Conservation (phyloP, 2,329 filamentous ascomycete species). For the Fusarium sambucinum region DNA sequence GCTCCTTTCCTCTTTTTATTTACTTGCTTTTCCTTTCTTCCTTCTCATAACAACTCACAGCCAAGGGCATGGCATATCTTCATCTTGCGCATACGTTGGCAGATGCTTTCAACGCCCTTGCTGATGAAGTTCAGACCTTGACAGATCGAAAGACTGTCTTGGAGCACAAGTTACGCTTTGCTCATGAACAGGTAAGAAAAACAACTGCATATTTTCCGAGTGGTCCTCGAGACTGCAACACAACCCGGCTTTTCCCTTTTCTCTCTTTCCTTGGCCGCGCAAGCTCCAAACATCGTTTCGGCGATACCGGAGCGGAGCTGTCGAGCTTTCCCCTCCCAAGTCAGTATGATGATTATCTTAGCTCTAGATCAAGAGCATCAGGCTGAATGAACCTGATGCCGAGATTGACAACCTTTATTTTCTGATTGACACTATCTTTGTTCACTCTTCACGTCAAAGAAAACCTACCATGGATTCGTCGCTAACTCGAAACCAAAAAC, state of each 20-base stretch:
- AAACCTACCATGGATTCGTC: slow-evolving; percentile 30
- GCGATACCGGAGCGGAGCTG: slow-evolving; percentile 48
- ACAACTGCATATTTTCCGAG: slow-evolving; percentile 4
- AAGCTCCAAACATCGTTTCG: slow-evolving; percentile 32
- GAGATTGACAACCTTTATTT: slow-evolving; percentile 70
- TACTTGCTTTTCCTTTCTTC: slow-evolving; percentile 17
- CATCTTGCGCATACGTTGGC: slow-evolving; percentile 67
- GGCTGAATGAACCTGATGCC: slow-evolving; percentile 58
- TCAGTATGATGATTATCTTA: slow-evolving; percentile 66
- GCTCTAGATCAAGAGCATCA: slow-evolving; percentile 87
- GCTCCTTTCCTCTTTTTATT: slow-evolving; percentile 9
- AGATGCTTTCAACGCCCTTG: slow-evolving; percentile 73
- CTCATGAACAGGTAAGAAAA: slow-evolving; percentile 72
- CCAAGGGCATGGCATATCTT: slow-evolving; percentile 54
- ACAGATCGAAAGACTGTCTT: slow-evolving; percentile 73
- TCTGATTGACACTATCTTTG: slow-evolving; percentile 53
- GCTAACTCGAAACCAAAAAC: slow-evolving; percentile 44
- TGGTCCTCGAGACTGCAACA: slow-evolving; percentile 1
- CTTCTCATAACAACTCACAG: slow-evolving; percentile 27
- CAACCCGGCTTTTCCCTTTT: slow-evolving; percentile 26
- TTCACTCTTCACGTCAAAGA: not conserved
- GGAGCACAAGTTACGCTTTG: slow-evolving; percentile 75
- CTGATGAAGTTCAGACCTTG: slow-evolving; percentile 73
- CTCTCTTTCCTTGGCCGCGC: slow-evolving; percentile 17
- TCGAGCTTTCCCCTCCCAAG: slow-evolving; percentile 17